Evolutionary conservation across 306 rosid species (phyloP).

Genomic region (Sicyos edulis): DNA sequence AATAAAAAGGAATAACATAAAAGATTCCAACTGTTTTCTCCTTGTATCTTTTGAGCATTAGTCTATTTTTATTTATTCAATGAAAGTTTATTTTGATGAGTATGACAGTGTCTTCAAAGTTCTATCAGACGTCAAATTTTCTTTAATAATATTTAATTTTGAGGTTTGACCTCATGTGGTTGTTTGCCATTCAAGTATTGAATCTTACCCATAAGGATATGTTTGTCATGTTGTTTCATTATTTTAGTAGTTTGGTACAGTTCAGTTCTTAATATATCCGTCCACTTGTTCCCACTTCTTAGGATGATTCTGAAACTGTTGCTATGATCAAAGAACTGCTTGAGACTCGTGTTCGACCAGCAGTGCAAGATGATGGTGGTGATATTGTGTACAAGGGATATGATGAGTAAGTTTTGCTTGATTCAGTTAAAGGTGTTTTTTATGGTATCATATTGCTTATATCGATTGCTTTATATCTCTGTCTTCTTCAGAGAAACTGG

Average conservation of each 20-base stretch:
- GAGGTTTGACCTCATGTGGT: neutral
- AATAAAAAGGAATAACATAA: neutral
- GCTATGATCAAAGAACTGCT: slow-evolving; percentile 95
- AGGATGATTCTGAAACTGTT: slow-evolving; percentile 95
- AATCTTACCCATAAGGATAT: neutral
- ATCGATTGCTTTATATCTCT: neutral
- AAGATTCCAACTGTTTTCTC: neutral
- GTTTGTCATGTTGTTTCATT: neutral
- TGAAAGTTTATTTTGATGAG: neutral
- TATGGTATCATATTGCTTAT: neutral
- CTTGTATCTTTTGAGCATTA: no score
- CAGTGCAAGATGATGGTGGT: slow-evolving; percentile 98
- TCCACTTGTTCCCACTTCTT: slow-evolving; percentile 12
- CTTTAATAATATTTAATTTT: neutral
- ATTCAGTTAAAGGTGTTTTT: neutral
- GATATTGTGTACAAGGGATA: slow-evolving; percentile 81
- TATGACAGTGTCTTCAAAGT: neutral
- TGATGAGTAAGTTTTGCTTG: slow-evolving; percentile 46
- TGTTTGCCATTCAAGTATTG: neutral
- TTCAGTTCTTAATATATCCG: neutral
- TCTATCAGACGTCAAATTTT: neutral
- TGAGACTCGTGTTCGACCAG: slow-evolving; percentile 92
- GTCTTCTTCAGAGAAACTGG: slow-evolving; percentile 63
- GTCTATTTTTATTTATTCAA: no score
- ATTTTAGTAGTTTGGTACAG: neutral